A percentile compares a stretch with the other conserved stretches of the same genome.
phyloP scores from a whole-genome alignment of 495 filamentous ascomycete genomes.

The Aspergillus ostianus region DNA sequence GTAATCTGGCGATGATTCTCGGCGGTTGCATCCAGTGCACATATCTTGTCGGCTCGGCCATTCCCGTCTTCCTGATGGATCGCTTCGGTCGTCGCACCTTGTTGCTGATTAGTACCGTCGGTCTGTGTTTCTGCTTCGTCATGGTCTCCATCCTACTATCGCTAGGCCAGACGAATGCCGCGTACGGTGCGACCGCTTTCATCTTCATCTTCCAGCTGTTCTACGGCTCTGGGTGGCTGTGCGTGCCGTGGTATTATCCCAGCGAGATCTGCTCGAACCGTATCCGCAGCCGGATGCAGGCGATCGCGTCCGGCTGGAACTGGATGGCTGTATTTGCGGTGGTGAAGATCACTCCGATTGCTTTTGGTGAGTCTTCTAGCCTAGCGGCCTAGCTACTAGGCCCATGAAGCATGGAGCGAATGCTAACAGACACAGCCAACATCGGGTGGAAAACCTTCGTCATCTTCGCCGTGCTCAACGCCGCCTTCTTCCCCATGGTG shows the following conservation, averaged over 20 bases:
- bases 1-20: slow-evolving; percentile 49
- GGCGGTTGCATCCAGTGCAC: slow-evolving; percentile 47
- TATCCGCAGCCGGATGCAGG: slow-evolving; percentile 35
- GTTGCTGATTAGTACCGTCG: slow-evolving; percentile 46
- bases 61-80: slow-evolving; percentile 48
- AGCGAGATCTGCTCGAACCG: slow-evolving; percentile 57
- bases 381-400: neutral
- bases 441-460: slow-evolving; percentile 64
- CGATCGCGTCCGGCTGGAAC: slow-evolving; percentile 42
- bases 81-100: slow-evolving; percentile 49
- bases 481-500: slow-evolving; percentile 59
- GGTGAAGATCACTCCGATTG: slow-evolving; percentile 62
- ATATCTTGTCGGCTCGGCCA: slow-evolving; percentile 35
- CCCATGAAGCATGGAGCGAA: neutral
- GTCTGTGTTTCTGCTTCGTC: slow-evolving; percentile 44
- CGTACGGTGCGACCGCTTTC: slow-evolving; percentile 39
- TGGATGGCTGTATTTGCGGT: slow-evolving; percentile 53
- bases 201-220: slow-evolving; percentile 45
- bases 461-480: slow-evolving; percentile 58
- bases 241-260: slow-evolving; percentile 66
- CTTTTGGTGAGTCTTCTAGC: slow-evolving; percentile 24
- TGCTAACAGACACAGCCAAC: slow-evolving; percentile 39
- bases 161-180: slow-evolving; percentile 22
- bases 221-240: slow-evolving; percentile 32
- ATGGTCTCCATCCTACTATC: slow-evolving; percentile 33